Conservation (phyloP, 768 basidiomycete species). For the Leccinum boreale region DNA sequence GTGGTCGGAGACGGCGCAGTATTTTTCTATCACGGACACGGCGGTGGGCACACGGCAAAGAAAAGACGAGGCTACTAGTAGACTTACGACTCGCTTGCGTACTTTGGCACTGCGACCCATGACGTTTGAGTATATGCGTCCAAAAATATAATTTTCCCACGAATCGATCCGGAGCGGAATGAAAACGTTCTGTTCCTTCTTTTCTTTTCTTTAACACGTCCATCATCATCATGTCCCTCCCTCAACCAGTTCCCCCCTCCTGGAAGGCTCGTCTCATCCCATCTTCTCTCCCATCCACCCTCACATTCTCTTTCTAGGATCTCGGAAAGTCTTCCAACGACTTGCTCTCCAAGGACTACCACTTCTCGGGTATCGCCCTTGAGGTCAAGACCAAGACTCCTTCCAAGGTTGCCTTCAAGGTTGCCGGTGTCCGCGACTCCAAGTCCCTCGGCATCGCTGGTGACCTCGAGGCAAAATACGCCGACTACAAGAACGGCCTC, state of each 20-base stretch:
- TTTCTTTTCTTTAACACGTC: slow-evolving; percentile 8
- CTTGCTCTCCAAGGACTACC: slow-evolving; percentile 90
- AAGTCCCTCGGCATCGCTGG: slow-evolving; percentile 73
- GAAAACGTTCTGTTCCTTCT: not conserved
- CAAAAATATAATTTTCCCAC: slow-evolving; percentile 25
- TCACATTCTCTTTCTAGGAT: slow-evolving; percentile 49
- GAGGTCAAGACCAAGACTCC: slow-evolving; percentile 90
- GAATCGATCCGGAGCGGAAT: slow-evolving; percentile 22
- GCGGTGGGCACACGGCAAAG: not conserved
- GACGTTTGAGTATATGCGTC: not conserved
- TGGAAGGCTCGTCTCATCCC: slow-evolving; percentile 67
- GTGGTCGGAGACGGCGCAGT: not conserved
- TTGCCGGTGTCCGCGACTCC: slow-evolving; percentile 76
- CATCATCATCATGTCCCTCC: slow-evolving; percentile 66
- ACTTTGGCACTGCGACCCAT: slow-evolving; percentile 38
- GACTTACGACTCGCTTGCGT: slow-evolving; percentile 33
- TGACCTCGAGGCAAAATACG: slow-evolving; percentile 95
- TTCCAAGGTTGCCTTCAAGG: slow-evolving; percentile 91
- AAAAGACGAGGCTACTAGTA: not conserved
- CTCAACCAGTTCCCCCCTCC: slow-evolving; percentile 94
- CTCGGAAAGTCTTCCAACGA: slow-evolving; percentile 98
- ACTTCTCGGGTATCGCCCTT: slow-evolving; percentile 64
- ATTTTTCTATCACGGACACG: slow-evolving; percentile 24
- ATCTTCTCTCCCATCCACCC: not conserved
- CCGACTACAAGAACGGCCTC: slow-evolving; percentile 88